Evolutionary conservation across 345 rosid species (phyloP).

Genomic region (Cardamine resedifolia): DNA sequence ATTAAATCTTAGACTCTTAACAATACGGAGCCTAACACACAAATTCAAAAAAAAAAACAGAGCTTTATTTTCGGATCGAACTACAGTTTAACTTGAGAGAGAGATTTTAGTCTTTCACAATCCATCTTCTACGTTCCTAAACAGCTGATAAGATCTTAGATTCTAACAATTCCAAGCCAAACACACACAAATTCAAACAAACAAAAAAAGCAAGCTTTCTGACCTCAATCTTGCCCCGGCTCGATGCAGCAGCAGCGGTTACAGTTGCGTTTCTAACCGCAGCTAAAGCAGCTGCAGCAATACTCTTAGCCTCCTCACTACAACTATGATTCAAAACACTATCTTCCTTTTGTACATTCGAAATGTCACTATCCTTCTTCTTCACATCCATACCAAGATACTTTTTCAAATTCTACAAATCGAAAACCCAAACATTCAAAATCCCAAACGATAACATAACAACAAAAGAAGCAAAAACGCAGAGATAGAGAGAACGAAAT

Average conservation of each 20-base stretch:
- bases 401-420: slow-evolving; percentile 30
- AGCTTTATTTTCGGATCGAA: not conserved
- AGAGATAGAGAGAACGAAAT: not conserved
- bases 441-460: not conserved
- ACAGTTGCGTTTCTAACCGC: slow-evolving; percentile 84
- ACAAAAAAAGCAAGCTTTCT: slow-evolving; percentile 10
- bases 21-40: not conserved
- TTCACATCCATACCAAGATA: slow-evolving; percentile 30
- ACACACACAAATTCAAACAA: not conserved
- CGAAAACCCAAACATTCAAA: not conserved
- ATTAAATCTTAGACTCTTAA: not conserved
- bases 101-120: not conserved
- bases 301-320: slow-evolving; percentile 61
- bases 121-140: not conserved
- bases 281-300: slow-evolving; percentile 88
- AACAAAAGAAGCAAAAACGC: not conserved
- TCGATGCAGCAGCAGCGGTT: slow-evolving; percentile 58
- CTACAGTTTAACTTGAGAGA: not conserved
- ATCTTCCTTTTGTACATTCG: slow-evolving; percentile 34
- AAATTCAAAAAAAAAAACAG: not conserved
- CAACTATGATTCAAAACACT: slow-evolving; percentile 31
- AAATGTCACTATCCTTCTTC: slow-evolving; percentile 13
- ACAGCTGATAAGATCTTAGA: not conserved
- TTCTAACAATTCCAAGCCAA: not conserved
- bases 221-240: slow-evolving; percentile 83